Evolutionary conservation across 2,329 filamentous ascomycete genomes (phyloP).

Genomic region (Magnaporthales sp.): DNA sequence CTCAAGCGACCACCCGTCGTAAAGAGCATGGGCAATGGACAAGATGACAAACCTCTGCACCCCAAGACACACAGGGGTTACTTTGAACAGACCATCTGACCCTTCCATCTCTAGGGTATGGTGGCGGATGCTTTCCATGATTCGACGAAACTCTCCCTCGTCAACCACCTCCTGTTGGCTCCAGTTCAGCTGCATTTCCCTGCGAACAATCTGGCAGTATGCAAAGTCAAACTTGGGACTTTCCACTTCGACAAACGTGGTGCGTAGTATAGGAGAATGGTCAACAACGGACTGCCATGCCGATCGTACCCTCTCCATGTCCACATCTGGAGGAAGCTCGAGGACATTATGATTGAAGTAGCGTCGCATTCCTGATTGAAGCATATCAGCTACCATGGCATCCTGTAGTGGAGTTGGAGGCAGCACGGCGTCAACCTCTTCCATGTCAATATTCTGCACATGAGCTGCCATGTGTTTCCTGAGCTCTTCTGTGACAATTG

Average conservation of each 20-base stretch:
- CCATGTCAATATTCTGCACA: slow-evolving; percentile 13
- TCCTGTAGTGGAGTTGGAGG: slow-evolving; percentile 81
- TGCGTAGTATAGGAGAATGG: slow-evolving; percentile 63
- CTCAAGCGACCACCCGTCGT: slow-evolving; percentile 78
- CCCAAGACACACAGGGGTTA: slow-evolving; percentile 30
- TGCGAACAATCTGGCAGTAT: slow-evolving; percentile 39
- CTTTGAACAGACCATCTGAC: slow-evolving; percentile 34
- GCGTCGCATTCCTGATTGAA: slow-evolving; percentile 59
- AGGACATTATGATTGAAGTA: slow-evolving; percentile 86
- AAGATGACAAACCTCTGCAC: slow-evolving; percentile 41
- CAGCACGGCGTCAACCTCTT: slow-evolving; percentile 48
- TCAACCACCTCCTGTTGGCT: slow-evolving; percentile 13
- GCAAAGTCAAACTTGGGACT: slow-evolving; percentile 44
- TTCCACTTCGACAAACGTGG: slow-evolving; percentile 59
- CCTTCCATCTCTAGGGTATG: slow-evolving; percentile 28
- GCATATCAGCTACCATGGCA: slow-evolving; percentile 75
- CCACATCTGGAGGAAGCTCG: slow-evolving; percentile 42
- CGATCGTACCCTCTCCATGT: slow-evolving; percentile 44
- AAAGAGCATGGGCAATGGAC: slow-evolving; percentile 78
- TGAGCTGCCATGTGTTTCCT: background rate
- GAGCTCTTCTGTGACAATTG: background rate
- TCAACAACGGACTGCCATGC: slow-evolving; percentile 56
- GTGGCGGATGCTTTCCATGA: slow-evolving; percentile 25
- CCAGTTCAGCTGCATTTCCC: slow-evolving; percentile 14
- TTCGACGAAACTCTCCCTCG: background rate